Evolutionary conservation across 2,329 filamentous ascomycete genomes (phyloP), one percentile per base, ranked within the genome.

Genomic region (Aspergillus tubingensis): DNA sequence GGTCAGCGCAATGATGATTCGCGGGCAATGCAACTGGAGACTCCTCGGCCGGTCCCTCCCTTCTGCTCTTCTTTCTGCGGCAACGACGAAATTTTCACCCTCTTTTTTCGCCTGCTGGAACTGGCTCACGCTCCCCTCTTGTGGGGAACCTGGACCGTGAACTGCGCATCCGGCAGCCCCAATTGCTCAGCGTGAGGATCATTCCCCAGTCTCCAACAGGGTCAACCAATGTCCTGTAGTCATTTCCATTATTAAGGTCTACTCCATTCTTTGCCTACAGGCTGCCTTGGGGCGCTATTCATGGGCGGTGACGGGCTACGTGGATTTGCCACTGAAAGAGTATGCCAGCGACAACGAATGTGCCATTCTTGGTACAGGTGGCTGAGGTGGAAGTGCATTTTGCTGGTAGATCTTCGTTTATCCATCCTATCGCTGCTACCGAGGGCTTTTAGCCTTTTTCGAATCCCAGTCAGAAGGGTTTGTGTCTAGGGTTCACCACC

Each of bases 81-180:
- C 70, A 69, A 72, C 67, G 67, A 68, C 61, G 62, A 65, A 69
- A 64, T 69, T 72, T 67, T 68, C 19, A 44, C 39, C 41, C 32
- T 36, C 39, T 25, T 56, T 47, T 56, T 59, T 57, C 30, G 39
- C 48, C 25, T 56, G 51, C 54, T 36, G 32, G 32, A 36, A 36
- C 11, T 36, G 32, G 32, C 11, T 36, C 11, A 36, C 32, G 5
- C 32, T 36, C 11, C 32, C 30, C 10, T 13, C 60, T 49, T 67
- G 65, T 68, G 66, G 66, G 59, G 66, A 68, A 64, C 61, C 51
- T 52, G 59, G 49, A 56, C 54, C 60, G 59, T 54, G 62, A 59
- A 54, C 60, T 54, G 59, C 54, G 61, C 64, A 58, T 62, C 59
- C 62, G 57, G 54, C 59, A 61, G 56, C 53, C 54, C 55, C 62